These are phyloP conservation scores for Oenanthe javanica DNA, from an alignment of 140 eudicot genomes.

Conservation along the genomic window DNA sequence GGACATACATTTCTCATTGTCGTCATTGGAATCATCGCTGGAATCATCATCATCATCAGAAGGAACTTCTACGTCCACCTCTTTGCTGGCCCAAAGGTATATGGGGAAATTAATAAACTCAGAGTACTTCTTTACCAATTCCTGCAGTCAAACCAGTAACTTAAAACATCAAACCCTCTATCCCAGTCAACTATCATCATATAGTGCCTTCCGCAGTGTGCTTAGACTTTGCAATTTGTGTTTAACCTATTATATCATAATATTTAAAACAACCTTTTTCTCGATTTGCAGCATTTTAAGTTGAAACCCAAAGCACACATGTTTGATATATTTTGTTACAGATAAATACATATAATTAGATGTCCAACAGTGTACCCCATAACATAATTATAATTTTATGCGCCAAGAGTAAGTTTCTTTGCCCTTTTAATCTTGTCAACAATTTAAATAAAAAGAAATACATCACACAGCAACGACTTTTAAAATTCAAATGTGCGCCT, in stretches of 20 bases:
- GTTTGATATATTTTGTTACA: not conserved
- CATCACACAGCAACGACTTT: not conserved
- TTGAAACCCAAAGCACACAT: not conserved
- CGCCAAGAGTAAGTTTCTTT: not conserved
- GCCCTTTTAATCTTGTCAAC: not conserved
- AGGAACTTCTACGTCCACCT: slow-evolving; percentile 89
- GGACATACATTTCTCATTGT: slow-evolving; percentile 61
- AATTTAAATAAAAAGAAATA: not conserved
- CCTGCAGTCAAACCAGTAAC: slow-evolving; percentile 31
- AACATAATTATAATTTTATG: not conserved
- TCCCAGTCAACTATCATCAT: not conserved
- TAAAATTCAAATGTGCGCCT: not conserved
- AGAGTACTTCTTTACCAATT: slow-evolving; percentile 89
- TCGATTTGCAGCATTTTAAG: not conserved
- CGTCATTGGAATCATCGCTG: slow-evolving; percentile 44
- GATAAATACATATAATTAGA: not conserved
- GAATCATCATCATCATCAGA: slow-evolving; percentile 97
- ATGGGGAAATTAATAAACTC: slow-evolving; percentile 95
- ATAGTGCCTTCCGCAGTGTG: not conserved
- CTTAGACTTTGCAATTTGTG: not conserved
- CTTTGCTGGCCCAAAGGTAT: slow-evolving; percentile 83
- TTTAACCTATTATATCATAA: not conserved
- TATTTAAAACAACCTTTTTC: not conserved
- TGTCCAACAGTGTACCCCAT: not conserved
- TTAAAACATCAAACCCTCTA: not conserved